Conservation (phyloP, 1,284 basidiomycete species). For the Ceratobasidium papillatum region DNA sequence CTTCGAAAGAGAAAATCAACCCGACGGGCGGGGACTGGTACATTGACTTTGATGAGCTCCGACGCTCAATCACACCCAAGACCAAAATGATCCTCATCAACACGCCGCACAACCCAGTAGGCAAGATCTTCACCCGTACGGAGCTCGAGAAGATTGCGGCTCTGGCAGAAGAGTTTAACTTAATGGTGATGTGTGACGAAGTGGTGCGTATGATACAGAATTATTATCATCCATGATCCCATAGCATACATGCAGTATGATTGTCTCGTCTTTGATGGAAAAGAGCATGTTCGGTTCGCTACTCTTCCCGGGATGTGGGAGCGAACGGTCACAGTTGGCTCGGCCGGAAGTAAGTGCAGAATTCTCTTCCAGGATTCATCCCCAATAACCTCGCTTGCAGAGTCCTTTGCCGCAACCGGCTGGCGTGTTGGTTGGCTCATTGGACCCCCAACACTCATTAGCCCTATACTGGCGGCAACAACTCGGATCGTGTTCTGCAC, state of each 20-base stretch:
- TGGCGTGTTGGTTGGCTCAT: conserved; percentile 99
- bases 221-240: not conserved
- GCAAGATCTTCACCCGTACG: conserved; percentile 88
- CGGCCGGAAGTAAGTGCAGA: conserved; percentile 71
- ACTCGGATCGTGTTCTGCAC: conserved; percentile 96
- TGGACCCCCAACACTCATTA: conserved; percentile 83
- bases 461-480: conserved; percentile 86
- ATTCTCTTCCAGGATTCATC: not conserved
- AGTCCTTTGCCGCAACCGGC: conserved; percentile 97
- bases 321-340: conserved; percentile 83
- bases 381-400: conserved; percentile 54
- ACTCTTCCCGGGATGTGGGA: conserved; percentile 98
- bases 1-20: conserved; percentile 54
- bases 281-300: conserved; percentile 91
- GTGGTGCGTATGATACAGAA: conserved; percentile 69
- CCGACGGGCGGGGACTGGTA: conserved; percentile 84
- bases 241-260: conserved; percentile 75
- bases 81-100: conserved; percentile 95
- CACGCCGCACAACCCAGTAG: conserved; percentile 95
- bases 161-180: conserved; percentile 90
- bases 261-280: conserved; percentile 87
- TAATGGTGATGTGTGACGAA: conserved; percentile 95
- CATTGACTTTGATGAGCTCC: conserved; percentile 85
- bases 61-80: conserved; percentile 83
- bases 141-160: conserved; percentile 88